These are phyloP conservation scores for Amyloporia xantha DNA, from an alignment of 768 basidiomycete species.

Conservation along the genomic window DNA sequence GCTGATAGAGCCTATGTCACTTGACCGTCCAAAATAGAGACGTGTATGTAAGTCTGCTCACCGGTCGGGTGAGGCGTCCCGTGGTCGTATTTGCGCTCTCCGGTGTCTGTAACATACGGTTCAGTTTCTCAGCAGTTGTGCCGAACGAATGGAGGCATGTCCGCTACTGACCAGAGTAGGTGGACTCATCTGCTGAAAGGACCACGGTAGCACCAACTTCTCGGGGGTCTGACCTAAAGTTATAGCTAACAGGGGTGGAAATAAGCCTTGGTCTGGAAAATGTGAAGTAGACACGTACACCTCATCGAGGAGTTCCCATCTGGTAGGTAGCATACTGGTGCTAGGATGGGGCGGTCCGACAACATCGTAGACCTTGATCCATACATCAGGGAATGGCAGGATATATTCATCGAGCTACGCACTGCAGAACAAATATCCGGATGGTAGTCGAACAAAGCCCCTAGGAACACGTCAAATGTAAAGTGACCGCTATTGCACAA, in stretches of 20 bases:
- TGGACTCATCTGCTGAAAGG: constrained; percentile 39
- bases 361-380: constrained; percentile 24
- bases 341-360: constrained; percentile 38
- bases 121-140: no score
- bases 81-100: constrained; percentile 48
- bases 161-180: constrained; percentile 30
- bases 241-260: no score
- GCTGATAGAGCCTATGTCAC: constrained; percentile 42
- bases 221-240: constrained; percentile 43
- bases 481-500: not conserved
- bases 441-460: constrained; percentile 44
- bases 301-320: constrained; percentile 31
- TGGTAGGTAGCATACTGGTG: constrained; percentile 29
- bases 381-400: not conserved
- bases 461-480: constrained; percentile 8
- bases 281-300: constrained; percentile 26
- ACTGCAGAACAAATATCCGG: constrained; percentile 38
- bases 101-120: constrained; percentile 33
- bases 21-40: not conserved
- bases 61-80: constrained; percentile 77
- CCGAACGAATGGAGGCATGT: not conserved
- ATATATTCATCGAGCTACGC: constrained; percentile 10
- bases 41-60: constrained; percentile 21
- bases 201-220: constrained; percentile 37
- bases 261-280: no score